Base-by-base conservation (phyloP, 2,329 filamentous ascomycete species). In the Akanthomyces dipterigenus region DNA sequence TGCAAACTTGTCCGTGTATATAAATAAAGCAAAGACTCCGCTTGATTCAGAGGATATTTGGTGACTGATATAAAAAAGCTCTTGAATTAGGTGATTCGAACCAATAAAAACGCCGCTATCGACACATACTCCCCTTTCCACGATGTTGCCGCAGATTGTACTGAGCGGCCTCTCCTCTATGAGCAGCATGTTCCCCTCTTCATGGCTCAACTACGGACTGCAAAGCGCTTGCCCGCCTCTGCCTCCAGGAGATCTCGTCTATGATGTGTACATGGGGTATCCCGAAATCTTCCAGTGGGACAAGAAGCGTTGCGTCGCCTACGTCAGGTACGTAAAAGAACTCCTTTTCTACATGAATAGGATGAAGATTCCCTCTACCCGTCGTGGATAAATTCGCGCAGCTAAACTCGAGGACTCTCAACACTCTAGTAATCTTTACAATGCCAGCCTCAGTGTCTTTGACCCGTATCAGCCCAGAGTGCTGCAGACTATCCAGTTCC, bases 241-340 rank as follows among this genome's bases (percentile, higher is more conserved):
- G 8, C 26, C 46, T 18, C 14, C 8, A n/a, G 46, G 46, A 9
- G 24, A 49, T 16, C 24, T 49, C 14, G 5, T 57, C 16, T 55
- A 55, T 26, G 36, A 62, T 12, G 42, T 55, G 22, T 62, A 62
- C 24, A 62, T 62, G 60, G 43, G 51, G 3, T 62, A 62, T 49
- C 60, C 60, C 18, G 60, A 62, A 24, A 62, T 56, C 14, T 62
- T 61, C 8, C 49, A 56, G 50, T 62, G 60, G 60, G 60, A 62
- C n/a, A 62, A 62, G 51, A 62, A 46, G 18, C 60, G 60, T 24
- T 62, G 60, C 28, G 60, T 62, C 31, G 60, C 60, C 36, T 62
- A 62, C 42, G 60, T 62, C 14, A 57, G 60, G 60, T 62, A 50
- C 22, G 40, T 49, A 8, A 14, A 26, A 26, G 11, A 46, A 24